Evolutionary conservation across 768 basidiomycete genomes (phyloP).

Genomic region (Gloeopeniophorella convolvens): DNA sequence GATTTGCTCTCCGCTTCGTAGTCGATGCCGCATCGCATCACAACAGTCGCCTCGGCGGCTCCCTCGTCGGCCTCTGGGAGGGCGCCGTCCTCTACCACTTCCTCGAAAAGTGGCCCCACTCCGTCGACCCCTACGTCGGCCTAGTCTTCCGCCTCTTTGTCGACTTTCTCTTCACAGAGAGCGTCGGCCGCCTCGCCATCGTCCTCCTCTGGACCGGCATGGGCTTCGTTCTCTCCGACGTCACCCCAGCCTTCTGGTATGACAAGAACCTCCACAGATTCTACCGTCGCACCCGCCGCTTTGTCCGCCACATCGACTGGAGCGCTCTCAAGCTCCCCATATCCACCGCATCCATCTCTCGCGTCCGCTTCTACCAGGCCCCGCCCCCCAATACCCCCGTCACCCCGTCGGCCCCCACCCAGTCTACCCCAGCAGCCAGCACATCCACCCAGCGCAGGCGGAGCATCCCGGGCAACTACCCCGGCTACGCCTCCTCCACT

Average conservation of each 20-base stretch:
- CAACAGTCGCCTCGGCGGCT: constrained; percentile 48
- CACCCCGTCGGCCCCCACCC: background rate
- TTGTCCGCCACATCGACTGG: constrained; percentile 17
- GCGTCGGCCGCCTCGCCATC: constrained; percentile 38
- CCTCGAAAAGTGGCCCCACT: constrained; percentile 55
- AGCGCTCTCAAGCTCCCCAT: constrained; percentile 20
- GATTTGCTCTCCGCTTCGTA: constrained; percentile 58
- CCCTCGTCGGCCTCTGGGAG: constrained; percentile 74
- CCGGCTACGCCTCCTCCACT: constrained; percentile 11
- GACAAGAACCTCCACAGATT: constrained; percentile 32
- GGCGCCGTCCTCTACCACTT: constrained; percentile 71
- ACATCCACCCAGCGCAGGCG: constrained; percentile 1
- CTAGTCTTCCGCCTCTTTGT: constrained; percentile 64
- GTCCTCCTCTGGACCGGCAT: constrained; percentile 47
- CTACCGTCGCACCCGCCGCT: constrained; percentile 24
- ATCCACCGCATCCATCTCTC: constrained; percentile 21
- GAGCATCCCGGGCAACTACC: constrained; percentile 14
- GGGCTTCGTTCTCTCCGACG: constrained; percentile 47
- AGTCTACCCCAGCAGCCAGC: background rate
- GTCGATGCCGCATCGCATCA: constrained; percentile 46
- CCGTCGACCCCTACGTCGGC: constrained; percentile 64
- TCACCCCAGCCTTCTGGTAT: constrained; percentile 40
- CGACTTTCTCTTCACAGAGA: constrained; percentile 63
- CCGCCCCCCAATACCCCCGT: background rate
- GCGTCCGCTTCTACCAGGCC: constrained; percentile 19